These are phyloP conservation scores for Gelatoporia subvermispora DNA, from an alignment of 768 basidiomycete genomes.

Conservation along the genomic window DNA sequence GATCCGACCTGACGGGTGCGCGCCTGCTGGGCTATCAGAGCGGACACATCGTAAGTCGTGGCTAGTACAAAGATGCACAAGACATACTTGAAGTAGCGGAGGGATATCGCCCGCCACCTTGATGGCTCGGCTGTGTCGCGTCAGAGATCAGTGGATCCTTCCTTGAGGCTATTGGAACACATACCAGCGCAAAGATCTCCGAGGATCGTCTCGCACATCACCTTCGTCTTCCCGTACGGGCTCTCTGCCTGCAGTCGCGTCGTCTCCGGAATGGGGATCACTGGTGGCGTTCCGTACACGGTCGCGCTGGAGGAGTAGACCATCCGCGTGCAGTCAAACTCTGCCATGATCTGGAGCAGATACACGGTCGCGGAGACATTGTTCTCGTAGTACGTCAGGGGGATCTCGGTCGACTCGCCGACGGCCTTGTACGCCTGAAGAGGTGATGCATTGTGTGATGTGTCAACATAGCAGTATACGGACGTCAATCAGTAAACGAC, in stretches of 20 bases:
- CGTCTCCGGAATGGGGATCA: slow-evolving; percentile 90
- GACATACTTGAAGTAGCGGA: slow-evolving; percentile 94
- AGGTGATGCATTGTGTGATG: not conserved
- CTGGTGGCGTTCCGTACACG: slow-evolving; percentile 91
- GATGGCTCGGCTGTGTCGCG: slow-evolving; percentile 52
- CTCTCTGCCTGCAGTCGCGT: slow-evolving; percentile 85
- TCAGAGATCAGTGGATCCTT: not conserved
- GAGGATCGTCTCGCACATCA: slow-evolving; percentile 87
- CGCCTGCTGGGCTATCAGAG: slow-evolving; percentile 84
- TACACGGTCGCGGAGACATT: slow-evolving; percentile 88
- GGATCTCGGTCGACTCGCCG: slow-evolving; percentile 92
- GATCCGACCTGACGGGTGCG: slow-evolving; percentile 90
- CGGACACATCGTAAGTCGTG: slow-evolving; percentile 1
- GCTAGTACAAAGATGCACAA: not conserved
- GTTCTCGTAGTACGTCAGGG: slow-evolving; percentile 88
- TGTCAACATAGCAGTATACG: not conserved
- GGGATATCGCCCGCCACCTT: slow-evolving; percentile 76
- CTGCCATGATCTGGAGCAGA: slow-evolving; percentile 82
- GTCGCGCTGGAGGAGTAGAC: slow-evolving; percentile 99
- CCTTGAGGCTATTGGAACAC: slow-evolving; percentile 18
- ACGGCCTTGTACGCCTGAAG: slow-evolving; percentile 93
- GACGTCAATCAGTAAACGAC: slow-evolving; percentile 1
- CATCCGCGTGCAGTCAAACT: slow-evolving; percentile 77
- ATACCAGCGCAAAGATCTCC: slow-evolving; percentile 80
- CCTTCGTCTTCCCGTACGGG: slow-evolving; percentile 94